Evolutionary conservation across 805 yeast genomes (phyloP).

Genomic region (Kodamaea sagamina): DNA sequence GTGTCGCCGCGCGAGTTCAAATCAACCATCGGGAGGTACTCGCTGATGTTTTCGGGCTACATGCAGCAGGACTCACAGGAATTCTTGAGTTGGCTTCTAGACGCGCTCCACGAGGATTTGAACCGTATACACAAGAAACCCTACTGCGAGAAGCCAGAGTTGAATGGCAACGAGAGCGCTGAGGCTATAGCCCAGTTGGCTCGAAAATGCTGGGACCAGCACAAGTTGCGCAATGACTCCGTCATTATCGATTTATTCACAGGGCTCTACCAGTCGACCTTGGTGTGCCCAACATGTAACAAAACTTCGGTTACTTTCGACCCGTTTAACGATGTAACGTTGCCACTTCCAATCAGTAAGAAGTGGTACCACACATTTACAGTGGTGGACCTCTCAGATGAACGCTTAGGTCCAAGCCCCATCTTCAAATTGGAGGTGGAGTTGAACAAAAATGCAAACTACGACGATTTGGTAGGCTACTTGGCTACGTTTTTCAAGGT

Average conservation of each 20-base stretch:
- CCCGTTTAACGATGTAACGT: slow-evolving; percentile 86
- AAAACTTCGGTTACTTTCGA: slow-evolving; percentile 87
- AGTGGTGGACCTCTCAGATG: slow-evolving; percentile 54
- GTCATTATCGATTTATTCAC: slow-evolving; percentile 82
- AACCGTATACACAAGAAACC: slow-evolving; percentile 84
- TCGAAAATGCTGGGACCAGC: slow-evolving; percentile 74
- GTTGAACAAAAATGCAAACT: slow-evolving; percentile 63
- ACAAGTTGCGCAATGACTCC: slow-evolving; percentile 80
- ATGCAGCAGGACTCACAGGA: slow-evolving; percentile 95
- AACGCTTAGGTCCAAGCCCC: slow-evolving; percentile 28
- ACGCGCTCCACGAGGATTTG: slow-evolving; percentile 89
- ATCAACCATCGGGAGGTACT: slow-evolving; percentile 72
- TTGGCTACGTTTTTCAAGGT: slow-evolving; percentile 51
- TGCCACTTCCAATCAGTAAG: slow-evolving; percentile 80
- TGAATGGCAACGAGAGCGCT: slow-evolving; percentile 41
- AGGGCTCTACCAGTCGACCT: slow-evolving; percentile 86
- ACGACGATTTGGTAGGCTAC: slow-evolving; percentile 61
- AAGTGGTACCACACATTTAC: slow-evolving; percentile 69
- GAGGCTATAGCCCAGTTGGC: slow-evolving; percentile 68
- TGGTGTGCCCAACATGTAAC: slow-evolving; percentile 82
- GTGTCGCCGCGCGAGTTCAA: slow-evolving; percentile 76
- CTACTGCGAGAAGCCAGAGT: slow-evolving; percentile 83
- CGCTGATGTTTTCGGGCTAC: slow-evolving; percentile 75
- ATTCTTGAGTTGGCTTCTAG: slow-evolving; percentile 81
- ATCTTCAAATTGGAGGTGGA: slow-evolving; percentile 64